Evolutionary conservation across 75 land plant genomes (phyloP).

Genomic region (Selaginella tamariscina): DNA sequence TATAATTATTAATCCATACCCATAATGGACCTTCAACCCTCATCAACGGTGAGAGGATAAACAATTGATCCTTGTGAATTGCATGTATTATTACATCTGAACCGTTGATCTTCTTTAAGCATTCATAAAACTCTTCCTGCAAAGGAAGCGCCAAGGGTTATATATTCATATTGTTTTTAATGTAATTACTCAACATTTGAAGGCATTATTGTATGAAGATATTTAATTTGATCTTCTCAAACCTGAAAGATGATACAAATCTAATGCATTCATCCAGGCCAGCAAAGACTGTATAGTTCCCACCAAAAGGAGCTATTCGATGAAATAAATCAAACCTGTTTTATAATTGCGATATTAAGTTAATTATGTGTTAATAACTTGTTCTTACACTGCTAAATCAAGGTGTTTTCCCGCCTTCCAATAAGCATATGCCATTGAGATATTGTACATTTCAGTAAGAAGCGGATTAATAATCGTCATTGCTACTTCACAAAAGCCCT

Average conservation of each 20-base stretch:
- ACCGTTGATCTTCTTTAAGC: constrained; percentile 52
- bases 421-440: too few species aligned
- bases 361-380: too few species aligned
- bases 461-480: too few species aligned
- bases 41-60: constrained; percentile 75
- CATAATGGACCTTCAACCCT: constrained; percentile 78
- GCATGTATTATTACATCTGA: constrained; percentile 73
- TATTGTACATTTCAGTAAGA: too few species aligned
- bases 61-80: constrained; percentile 74
- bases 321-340: constrained; percentile 87
- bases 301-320: constrained; percentile 86
- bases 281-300: constrained; percentile 88
- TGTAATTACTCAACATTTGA: constrained; percentile 75
- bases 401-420: too few species aligned
- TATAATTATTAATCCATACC: constrained; percentile 55
- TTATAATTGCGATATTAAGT: too few species aligned
- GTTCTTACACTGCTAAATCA: too few species aligned
- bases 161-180: too few species aligned
- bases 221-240: constrained; percentile 55
- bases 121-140: constrained; percentile 72
- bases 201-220: constrained; percentile 46
- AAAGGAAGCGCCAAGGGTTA: too few species aligned
- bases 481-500: too few species aligned
- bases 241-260: constrained; percentile 66
- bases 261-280: constrained; percentile 89